Base-by-base conservation (phyloP, 257 asterid genomes). In the Lycium ferocissimum region DNA sequence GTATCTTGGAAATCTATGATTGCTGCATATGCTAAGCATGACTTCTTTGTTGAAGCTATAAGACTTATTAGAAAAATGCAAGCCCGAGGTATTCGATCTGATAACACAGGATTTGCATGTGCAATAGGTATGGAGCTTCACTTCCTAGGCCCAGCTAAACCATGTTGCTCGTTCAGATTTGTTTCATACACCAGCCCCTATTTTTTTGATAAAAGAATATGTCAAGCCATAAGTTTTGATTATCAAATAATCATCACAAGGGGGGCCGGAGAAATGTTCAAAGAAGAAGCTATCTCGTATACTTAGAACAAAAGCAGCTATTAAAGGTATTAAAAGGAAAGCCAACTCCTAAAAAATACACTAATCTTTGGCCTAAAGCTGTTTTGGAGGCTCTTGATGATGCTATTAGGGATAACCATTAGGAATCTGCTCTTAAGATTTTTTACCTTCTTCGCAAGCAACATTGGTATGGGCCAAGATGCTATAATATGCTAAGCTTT, bases 1-100 rank as follows among this genome's bases (percentile, higher is more conserved):
- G 98, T 95, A 80, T 92, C 97, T 51, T 95, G 98, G 98, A 95
- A 98, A 38, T 91, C 98, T 45, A 91, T 95, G 95, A 90, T 95
- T 22, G 91, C 98, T 85, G 98, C 98, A 86, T 95, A 89, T 80
- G 82, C 97, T 82, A 95, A 90, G 79, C 94, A 93, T 47, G 92
- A 90, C 66, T 87, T 87, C 87, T 95, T 91, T 84, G 35, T 71
- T 33, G 97, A 91, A 88, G 97, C 98, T 43, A 91, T 95, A 76
- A 86, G 83, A 84, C 90, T 92, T 76, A 93, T 95, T 85, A 70
- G 43, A 56, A 94, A 94, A 90, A 94, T 95, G 98, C 94, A 89
- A 83, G 92, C 86, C 85, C 90, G 56, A 10, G 84, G 92, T 79
- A 90, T 95, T 87, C 93, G 9, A 62, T 89, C 93, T 38, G 98